phyloP scores from a whole-genome alignment of 2,329 filamentous ascomycete species.

The Pseudocercospora fuligena region DNA sequence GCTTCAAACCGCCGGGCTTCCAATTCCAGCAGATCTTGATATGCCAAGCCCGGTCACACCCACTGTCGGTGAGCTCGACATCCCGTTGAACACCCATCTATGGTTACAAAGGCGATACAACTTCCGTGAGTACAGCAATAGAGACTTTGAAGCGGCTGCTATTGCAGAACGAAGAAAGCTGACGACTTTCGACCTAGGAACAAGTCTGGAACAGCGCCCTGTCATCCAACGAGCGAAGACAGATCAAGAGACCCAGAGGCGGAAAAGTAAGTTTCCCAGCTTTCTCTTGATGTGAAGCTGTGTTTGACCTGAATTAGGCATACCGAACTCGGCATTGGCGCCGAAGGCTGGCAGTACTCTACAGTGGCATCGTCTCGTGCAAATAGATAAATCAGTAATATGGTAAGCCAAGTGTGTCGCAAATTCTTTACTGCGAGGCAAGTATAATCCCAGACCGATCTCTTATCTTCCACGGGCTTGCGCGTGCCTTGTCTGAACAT shows the following conservation, averaged over 20 bases:
- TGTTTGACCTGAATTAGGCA: background rate
- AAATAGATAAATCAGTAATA: background rate
- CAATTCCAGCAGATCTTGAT: background rate
- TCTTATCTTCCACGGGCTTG: background rate
- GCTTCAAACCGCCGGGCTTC: conserved; percentile 4
- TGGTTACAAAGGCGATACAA: conserved; percentile 3
- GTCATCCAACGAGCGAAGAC: background rate
- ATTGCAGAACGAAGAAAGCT: background rate
- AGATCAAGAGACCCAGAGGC: background rate
- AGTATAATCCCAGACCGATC: background rate
- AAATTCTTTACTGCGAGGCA: background rate
- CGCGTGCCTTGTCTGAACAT: background rate
- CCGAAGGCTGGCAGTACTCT: background rate
- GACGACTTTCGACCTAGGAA: background rate
- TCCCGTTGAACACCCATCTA: background rate
- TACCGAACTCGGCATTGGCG: background rate
- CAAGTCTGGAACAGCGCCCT: background rate
- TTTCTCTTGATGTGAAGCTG: background rate
- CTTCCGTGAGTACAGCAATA: conserved; percentile 10
- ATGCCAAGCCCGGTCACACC: conserved; percentile 3
- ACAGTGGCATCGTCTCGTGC: background rate
- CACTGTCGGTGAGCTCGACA: background rate
- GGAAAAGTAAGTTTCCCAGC: background rate
- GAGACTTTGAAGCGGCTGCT: conserved; percentile 6
- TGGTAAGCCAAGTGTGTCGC: background rate